Percentiles rank a stretch among this genome's conserved stretches.
Evolutionary conservation across 208 protist species (phyloP).

Genomic region (Trypanosomatidae sp.): DNA sequence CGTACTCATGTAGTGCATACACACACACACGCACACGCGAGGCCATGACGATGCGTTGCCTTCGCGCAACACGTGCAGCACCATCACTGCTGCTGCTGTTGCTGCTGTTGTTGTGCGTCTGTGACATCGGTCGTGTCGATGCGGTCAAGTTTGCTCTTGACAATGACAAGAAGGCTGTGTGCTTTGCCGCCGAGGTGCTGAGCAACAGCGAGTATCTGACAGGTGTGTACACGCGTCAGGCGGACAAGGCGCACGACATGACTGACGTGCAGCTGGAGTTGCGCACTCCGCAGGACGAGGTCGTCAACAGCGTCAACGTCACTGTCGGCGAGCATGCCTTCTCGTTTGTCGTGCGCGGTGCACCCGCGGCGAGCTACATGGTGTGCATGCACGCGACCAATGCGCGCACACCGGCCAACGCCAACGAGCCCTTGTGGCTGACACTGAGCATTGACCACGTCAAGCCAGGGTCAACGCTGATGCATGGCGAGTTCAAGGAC

Average conservation of each 20-base stretch:
- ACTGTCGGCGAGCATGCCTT: constrained; percentile 12
- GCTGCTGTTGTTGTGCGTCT: background rate
- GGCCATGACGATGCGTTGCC: no score
- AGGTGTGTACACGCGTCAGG: constrained; percentile 24
- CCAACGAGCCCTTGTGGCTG: no score
- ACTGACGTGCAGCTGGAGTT: constrained; percentile 1
- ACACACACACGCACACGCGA: no score
- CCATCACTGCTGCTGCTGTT: no score
- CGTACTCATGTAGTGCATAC: no score
- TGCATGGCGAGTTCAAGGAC: no score
- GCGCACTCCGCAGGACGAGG: background rate
- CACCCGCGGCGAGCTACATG: background rate
- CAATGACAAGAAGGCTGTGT: constrained; percentile 20
- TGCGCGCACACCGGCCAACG: no score
- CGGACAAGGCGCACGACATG: background rate
- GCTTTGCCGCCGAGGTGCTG: constrained; percentile 47
- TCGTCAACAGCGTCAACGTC: constrained; percentile 6
- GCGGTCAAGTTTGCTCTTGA: constrained; percentile 28
- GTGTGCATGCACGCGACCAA: no score
- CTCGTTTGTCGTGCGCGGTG: background rate
- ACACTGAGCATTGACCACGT: no score
- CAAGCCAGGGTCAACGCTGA: no score
- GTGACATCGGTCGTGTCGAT: background rate
- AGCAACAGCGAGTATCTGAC: constrained; percentile 13
- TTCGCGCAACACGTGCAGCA: no score